These are phyloP conservation scores for Apophysomyces ossiformis DNA, from an alignment of 371 early-diverging fungal species.

Conservation along the genomic window DNA sequence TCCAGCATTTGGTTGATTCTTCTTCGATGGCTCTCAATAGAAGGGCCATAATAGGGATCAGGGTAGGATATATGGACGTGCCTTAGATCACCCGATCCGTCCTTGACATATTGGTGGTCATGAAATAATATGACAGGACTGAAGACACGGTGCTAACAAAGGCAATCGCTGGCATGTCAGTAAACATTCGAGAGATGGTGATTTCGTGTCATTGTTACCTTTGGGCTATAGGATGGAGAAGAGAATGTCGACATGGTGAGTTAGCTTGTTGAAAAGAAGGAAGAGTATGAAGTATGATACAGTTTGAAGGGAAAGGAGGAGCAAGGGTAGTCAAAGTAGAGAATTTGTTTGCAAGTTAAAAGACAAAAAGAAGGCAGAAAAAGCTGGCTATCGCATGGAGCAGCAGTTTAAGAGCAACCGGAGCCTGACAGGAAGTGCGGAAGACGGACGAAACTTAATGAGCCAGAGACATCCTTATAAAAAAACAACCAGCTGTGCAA, in stretches of 20 bases:
- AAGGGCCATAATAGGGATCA: conserved; percentile 32
- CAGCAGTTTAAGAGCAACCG: conserved; percentile 11
- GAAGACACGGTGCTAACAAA: conserved; percentile 29
- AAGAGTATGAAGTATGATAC: neutral
- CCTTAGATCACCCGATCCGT: conserved; percentile 36
- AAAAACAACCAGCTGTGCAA: conserved; percentile 25
- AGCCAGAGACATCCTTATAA: neutral
- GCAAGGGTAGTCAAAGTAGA: neutral
- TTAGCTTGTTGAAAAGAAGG: neutral
- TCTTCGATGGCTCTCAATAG: conserved; percentile 31
- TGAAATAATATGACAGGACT: conserved; percentile 47
- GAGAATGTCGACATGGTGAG: neutral
- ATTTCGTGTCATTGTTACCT: conserved; percentile 1
- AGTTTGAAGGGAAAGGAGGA: neutral
- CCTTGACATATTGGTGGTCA: conserved; percentile 41
- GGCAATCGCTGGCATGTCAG: neutral
- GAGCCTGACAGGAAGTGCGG: conserved; percentile 11
- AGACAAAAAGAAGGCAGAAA: neutral
- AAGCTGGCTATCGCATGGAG: conserved; percentile 7
- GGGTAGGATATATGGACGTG: conserved; percentile 39
- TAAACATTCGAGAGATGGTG: neutral
- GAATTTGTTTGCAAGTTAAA: neutral
- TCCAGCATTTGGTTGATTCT: conserved; percentile 41
- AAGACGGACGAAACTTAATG: conserved; percentile 12
- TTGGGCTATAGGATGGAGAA: neutral